phyloP scores from a whole-genome alignment of 495 filamentous ascomycete genomes.

The Pseudevernia furfuracea region DNA sequence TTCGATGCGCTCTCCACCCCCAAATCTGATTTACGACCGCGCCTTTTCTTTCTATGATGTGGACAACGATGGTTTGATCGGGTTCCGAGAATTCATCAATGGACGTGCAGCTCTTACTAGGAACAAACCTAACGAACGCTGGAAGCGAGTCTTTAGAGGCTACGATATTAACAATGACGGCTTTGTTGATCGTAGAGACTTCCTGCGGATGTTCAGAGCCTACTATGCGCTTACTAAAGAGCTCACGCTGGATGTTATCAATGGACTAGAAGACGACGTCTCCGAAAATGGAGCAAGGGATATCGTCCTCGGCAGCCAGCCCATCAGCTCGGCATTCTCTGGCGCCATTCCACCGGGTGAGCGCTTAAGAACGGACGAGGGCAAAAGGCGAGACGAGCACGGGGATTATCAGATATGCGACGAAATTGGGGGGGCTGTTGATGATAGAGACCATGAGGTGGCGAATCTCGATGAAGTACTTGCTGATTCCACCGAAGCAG shows the following conservation, averaged over 20 bases:
- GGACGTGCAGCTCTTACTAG: constrained; percentile 76
- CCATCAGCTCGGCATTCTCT: constrained; percentile 65
- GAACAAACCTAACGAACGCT: constrained; percentile 56
- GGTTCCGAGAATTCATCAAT: constrained; percentile 85
- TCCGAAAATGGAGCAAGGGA: constrained; percentile 68
- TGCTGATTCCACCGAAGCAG: constrained; percentile 42
- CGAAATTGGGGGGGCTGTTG: constrained; percentile 38
- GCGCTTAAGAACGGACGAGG: constrained; percentile 49
- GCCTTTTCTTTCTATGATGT: constrained; percentile 96
- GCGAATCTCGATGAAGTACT: constrained; percentile 43
- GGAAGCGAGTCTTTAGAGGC: constrained; percentile 71
- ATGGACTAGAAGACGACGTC: constrained; percentile 71
- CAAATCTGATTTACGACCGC: constrained; percentile 88
- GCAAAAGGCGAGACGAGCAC: constrained; percentile 50
- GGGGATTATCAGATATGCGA: constrained; percentile 59
- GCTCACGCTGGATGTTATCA: constrained; percentile 75
- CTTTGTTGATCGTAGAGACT: constrained; percentile 79
- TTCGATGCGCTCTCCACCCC: constrained; percentile 63
- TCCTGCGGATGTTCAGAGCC: constrained; percentile 82
- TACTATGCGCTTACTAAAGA: constrained; percentile 83
- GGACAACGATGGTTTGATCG: constrained; percentile 78
- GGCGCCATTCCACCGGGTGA: constrained; percentile 57
- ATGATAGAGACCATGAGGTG: constrained; percentile 39
- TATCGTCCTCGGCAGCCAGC: constrained; percentile 66
- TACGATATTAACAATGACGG: constrained; percentile 91